Conservation (phyloP, 2,329 filamentous ascomycete species). For the Geosmithia flava region DNA sequence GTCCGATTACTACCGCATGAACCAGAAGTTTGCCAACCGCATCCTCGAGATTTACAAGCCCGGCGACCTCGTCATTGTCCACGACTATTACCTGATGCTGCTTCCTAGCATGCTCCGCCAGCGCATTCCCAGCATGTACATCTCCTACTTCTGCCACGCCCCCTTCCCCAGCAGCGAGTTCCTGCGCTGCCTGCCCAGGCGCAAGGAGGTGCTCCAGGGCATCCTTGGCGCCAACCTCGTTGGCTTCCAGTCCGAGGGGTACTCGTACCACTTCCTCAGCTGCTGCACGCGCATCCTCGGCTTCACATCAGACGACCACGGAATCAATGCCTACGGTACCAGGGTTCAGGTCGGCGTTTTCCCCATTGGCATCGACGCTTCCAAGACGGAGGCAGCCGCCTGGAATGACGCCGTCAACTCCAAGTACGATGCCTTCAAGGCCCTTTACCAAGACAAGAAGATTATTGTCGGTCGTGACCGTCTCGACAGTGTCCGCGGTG, state of each 20-base stretch:
- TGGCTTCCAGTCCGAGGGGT: constrained; percentile 91
- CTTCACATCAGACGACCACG: constrained; percentile 76
- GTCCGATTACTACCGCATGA: constrained; percentile 89
- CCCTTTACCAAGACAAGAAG: constrained; percentile 79
- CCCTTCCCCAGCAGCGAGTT: constrained; percentile 97
- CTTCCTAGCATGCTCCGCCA: constrained; percentile 83
- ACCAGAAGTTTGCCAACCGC: constrained; percentile 79
- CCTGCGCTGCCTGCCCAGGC: constrained; percentile 72
- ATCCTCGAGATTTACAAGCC: constrained; percentile 85
- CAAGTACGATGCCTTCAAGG: constrained; percentile 59
- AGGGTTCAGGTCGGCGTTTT: constrained; percentile 89
- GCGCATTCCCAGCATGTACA: constrained; percentile 76
- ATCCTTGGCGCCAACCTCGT: constrained; percentile 86
- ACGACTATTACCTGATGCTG: constrained; percentile 89
- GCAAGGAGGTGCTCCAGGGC: constrained; percentile 84
- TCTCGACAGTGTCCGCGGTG: constrained; percentile 77
- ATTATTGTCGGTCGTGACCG: constrained; percentile 91
- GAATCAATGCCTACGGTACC: constrained; percentile 79
- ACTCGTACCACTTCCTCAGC: constrained; percentile 86
- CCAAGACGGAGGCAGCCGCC: constrained; percentile 61
- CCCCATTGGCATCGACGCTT: constrained; percentile 88
- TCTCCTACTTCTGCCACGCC: constrained; percentile 87
- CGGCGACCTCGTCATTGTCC: constrained; percentile 83
- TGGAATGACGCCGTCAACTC: constrained; percentile 60
- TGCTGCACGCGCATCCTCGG: constrained; percentile 85